Percentiles rank a stretch among this genome's conserved stretches.
Conservation (phyloP, 768 basidiomycete genomes). For the Lanmaoa rubissima region DNA sequence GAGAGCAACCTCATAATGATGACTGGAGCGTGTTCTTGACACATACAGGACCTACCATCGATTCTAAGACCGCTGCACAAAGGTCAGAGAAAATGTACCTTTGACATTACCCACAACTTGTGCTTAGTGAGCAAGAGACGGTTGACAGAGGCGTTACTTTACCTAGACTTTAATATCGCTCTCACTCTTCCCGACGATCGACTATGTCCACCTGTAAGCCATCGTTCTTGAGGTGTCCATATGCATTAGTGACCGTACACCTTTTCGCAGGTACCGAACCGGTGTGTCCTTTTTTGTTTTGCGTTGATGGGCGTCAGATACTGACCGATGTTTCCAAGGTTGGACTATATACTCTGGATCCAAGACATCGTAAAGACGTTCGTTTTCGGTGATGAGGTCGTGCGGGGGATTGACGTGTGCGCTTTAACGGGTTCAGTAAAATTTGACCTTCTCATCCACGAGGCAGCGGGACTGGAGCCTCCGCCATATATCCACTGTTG, state of each 20-base stretch:
- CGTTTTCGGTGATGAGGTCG: constrained; percentile 11
- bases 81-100: constrained; percentile 41
- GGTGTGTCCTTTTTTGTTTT: constrained; percentile 37
- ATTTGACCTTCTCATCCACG: not conserved
- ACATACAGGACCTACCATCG: constrained; percentile 45
- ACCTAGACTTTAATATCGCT: constrained; percentile 67
- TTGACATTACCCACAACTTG: not conserved
- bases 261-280: constrained; percentile 61
- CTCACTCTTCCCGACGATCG: constrained; percentile 65
- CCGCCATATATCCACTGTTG: constrained; percentile 85
- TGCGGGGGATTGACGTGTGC: constrained; percentile 74
- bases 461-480: constrained; percentile 83
- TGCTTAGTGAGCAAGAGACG: constrained; percentile 44
- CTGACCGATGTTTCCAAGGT: constrained; percentile 37
- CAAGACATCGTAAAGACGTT: constrained; percentile 59
- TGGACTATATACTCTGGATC: constrained; percentile 88
- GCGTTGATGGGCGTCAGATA: not conserved
- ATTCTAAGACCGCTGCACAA: constrained; percentile 74
- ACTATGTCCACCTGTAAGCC: constrained; percentile 81
- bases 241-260: not conserved
- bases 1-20: not conserved
- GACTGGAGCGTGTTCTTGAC: constrained; percentile 27
- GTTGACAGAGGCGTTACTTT: constrained; percentile 76
- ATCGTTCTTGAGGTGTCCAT: not conserved
- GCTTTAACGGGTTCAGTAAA: constrained; percentile 16